phyloP scores from a whole-genome alignment of 768 basidiomycete genomes.

The Rhodotorula kratochvilovae region DNA sequence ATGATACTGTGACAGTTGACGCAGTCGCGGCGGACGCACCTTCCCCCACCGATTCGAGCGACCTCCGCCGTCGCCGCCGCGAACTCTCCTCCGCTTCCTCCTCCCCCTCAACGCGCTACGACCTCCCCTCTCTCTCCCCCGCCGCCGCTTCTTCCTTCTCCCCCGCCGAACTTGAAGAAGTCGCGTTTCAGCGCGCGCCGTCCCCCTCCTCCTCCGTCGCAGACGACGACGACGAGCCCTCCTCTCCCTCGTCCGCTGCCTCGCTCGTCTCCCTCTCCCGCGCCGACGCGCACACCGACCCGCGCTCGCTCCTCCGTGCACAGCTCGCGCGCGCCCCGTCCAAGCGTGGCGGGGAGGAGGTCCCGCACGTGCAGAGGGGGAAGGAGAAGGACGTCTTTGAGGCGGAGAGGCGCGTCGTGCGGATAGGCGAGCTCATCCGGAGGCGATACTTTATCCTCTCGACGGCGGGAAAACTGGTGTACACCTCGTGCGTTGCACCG shows the following conservation, averaged over 20 bases:
- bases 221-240: neutral
- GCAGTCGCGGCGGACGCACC: neutral
- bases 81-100: too few species aligned
- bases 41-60: too few species aligned
- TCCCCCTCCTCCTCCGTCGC: conserved; percentile 1
- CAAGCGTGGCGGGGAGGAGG: neutral
- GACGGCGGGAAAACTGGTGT: conserved; percentile 97
- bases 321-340: conserved; percentile 15
- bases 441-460: conserved; percentile 88
- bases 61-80: neutral
- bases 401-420: neutral
- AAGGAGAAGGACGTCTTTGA: too few species aligned
- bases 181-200: neutral
- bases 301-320: conserved; percentile 28
- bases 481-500: conserved; percentile 61
- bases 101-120: neutral
- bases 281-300: conserved; percentile 20
- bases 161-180: neutral
- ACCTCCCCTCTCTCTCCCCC: neutral
- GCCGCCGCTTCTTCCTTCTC: neutral
- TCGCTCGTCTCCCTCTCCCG: neutral
- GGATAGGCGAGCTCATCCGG: neutral
- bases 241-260: too few species aligned
- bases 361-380: neutral
- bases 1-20: too few species aligned